Conservation (phyloP, 768 basidiomycete genomes). For the Gloeopeniophorella convolvens region DNA sequence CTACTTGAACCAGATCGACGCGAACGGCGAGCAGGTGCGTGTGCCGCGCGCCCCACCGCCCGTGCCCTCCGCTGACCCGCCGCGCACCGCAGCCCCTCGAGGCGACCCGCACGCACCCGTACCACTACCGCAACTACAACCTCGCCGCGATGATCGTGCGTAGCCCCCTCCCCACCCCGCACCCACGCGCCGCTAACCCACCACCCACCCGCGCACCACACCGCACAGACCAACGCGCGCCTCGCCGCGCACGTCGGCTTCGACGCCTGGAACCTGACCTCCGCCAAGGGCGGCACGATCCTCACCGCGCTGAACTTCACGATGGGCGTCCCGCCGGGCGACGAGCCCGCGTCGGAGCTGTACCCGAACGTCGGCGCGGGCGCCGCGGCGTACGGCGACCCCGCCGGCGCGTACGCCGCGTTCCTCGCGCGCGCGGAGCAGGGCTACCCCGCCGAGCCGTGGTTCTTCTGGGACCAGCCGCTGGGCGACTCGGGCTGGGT, state of each 20-base stretch:
- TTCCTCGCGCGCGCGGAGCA: conserved; percentile 19
- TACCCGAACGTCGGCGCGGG: conserved; percentile 25
- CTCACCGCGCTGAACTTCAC: conserved; percentile 28
- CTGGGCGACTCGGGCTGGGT: conserved; percentile 12
- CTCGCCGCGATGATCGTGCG: conserved; percentile 30
- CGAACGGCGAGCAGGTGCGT: conserved; percentile 26
- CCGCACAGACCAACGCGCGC: conserved; percentile 25
- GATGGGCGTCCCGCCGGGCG: conserved; percentile 24
- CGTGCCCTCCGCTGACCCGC: background rate
- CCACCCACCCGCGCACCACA: background rate
- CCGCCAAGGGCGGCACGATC: conserved; percentile 25
- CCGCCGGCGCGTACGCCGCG: conserved; percentile 24
- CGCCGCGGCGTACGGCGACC: conserved; percentile 28
- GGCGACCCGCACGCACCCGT: conserved; percentile 27
- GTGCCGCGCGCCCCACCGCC: background rate
- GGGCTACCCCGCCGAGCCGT: conserved; percentile 11
- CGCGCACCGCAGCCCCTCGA: conserved; percentile 25
- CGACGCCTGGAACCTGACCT: conserved; percentile 25
- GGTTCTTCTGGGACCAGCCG: conserved; percentile 21
- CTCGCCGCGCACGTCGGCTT: conserved; percentile 24
- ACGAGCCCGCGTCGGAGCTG: conserved; percentile 21
- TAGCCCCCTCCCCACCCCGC: background rate
- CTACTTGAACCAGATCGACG: conserved; percentile 26
- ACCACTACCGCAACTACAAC: conserved; percentile 32
- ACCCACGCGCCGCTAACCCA: background rate